Base-by-base conservation (phyloP, 768 basidiomycete species). In the Boletus rufocinnamomeus region DNA sequence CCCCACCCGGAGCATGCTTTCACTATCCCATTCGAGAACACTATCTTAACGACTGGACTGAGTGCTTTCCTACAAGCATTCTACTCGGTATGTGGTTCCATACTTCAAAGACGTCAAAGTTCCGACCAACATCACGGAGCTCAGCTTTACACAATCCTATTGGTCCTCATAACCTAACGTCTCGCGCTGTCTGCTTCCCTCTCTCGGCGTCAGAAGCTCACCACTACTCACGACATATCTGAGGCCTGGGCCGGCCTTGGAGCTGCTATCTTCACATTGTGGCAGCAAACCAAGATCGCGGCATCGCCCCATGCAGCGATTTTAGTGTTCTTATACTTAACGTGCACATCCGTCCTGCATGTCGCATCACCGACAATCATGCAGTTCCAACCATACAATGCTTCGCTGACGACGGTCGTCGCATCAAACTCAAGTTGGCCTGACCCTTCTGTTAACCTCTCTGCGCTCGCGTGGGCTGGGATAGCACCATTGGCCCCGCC, bases 1-100 rank as follows among this genome's bases (percentile, higher is more conserved):
- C 9, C 0, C 5, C 45, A 46, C 27, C 45, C 45, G 17, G 45
- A 46, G 17, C 45, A 23, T 46, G 45, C 45, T 19, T 28, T 46
- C 45, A 28, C 27, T 28, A 17, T 46, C 45, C 21, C 41, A 10
- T 43, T 32, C 40, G 16, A 43, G 14, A 43, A 50, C 23, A 41
- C n/a, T 41, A 8, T 46, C 6, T 19, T 17, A 1, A 23, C 48
- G 25, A 19, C 23, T 2, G 54, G 34, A 25, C 27, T 48, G 27
- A 55, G 41, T 13, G 34, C 46, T 14, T 55, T 45, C 9, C 32
- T 55, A 7, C 54, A 40, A 27, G 46, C 54, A 14, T 55, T 55
- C n/a, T 40, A 55, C 13, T 34, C 52, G 21, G 52, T 54, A 54
- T 32, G 28, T 28, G 9, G 45, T 27, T 23, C 45, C 9, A 5